These are phyloP conservation scores for Triadica sebifera DNA, from an alignment of 345 rosid genomes.

Conservation along the genomic window DNA sequence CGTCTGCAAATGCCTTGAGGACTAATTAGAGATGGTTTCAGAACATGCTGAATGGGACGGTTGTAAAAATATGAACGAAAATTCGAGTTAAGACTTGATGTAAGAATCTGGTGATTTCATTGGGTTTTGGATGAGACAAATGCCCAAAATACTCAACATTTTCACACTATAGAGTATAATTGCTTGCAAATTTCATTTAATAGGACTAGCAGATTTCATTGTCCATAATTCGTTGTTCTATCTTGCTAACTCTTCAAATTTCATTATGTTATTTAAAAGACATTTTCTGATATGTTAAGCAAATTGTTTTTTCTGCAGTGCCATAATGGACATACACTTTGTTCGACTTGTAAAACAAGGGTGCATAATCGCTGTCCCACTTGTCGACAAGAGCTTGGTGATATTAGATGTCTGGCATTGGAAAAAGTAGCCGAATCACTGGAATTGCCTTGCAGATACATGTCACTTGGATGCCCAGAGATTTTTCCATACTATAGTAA, in stretches of 20 bases:
- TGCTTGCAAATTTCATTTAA: not conserved
- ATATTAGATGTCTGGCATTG: constrained; percentile 83
- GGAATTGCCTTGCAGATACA: constrained; percentile 81
- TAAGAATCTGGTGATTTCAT: not conserved
- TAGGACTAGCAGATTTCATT: not conserved
- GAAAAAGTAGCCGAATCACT: constrained; percentile 96
- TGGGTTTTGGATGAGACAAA: not conserved
- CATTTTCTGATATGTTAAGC: not conserved
- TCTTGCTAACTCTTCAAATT: not conserved
- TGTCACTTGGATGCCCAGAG: constrained; percentile 80
- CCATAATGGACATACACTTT: constrained; percentile 94
- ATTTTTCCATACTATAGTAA: constrained; percentile 94
- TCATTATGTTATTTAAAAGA: not conserved
- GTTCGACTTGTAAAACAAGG: constrained; percentile 86
- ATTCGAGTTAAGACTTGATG: not conserved
- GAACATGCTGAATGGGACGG: not conserved
- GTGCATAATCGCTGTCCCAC: constrained; percentile 94
- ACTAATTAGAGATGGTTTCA: constrained; percentile 5
- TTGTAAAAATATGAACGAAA: too few relatives aligned
- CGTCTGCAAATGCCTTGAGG: not conserved
- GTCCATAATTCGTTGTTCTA: not conserved
- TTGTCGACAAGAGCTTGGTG: constrained; percentile 97
- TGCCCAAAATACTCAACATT: not conserved
- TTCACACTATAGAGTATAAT: not conserved
- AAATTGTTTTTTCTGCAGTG: constrained; percentile 51